A percentile compares a stretch with the other conserved stretches of the same genome.
Conservation (phyloP, 2,329 filamentous ascomycete genomes). For the Colletotrichum costaricense region DNA sequence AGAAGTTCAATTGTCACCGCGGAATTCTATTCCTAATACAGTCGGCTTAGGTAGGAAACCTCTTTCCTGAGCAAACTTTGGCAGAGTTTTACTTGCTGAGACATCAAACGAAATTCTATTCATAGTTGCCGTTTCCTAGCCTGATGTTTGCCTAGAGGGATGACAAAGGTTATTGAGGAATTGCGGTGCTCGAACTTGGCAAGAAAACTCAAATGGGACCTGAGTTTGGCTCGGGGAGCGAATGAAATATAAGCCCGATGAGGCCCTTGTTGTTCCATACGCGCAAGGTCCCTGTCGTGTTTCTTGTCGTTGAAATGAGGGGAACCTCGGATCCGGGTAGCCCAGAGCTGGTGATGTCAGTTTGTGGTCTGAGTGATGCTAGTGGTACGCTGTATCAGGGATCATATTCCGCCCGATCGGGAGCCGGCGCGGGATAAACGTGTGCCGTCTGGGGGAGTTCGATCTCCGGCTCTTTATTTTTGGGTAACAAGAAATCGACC, state of each 20-base stretch:
- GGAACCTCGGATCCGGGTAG: background rate
- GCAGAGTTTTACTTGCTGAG: background rate
- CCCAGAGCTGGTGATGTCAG: background rate
- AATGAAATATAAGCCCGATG: background rate
- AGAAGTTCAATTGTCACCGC: too few species aligned
- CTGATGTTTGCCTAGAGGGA: slow-evolving; percentile 7
- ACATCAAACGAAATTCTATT: slow-evolving; percentile 31
- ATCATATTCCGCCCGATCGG: background rate
- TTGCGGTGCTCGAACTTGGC: background rate
- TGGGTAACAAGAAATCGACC: too few species aligned
- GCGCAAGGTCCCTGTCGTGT: background rate
- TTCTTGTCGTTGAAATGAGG: background rate
- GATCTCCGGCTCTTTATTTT: too few species aligned
- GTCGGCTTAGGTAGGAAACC: too few species aligned
- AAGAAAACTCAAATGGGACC: background rate
- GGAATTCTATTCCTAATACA: background rate
- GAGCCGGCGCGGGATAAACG: too few species aligned
- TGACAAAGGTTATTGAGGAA: background rate
- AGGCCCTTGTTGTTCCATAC: background rate
- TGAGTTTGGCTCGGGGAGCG: background rate
- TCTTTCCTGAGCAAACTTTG: background rate
- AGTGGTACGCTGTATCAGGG: background rate
- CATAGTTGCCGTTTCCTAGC: background rate
- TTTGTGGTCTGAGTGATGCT: background rate
- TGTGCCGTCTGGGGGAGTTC: background rate